Evolutionary conservation across 257 asterid genomes (phyloP).

Genomic region (Solanum peruvianum): DNA sequence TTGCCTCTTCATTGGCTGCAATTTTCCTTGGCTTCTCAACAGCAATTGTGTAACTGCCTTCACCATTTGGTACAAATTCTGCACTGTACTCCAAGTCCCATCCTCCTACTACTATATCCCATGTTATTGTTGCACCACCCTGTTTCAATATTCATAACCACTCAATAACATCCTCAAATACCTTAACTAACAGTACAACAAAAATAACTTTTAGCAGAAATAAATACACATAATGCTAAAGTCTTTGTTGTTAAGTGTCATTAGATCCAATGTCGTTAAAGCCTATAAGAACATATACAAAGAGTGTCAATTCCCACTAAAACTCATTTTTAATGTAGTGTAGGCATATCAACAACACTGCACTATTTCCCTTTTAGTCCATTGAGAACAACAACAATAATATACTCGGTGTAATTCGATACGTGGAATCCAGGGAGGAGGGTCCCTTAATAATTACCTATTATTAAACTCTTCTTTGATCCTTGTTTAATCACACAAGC

Average conservation of each 20-base stretch:
- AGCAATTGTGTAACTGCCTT: constrained; percentile 65
- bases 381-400: background rate
- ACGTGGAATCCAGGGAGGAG: background rate
- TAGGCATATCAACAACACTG: background rate
- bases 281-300: too few species aligned
- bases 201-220: too few species aligned
- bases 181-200: background rate
- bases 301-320: too few species aligned
- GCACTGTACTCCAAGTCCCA: constrained; percentile 85
- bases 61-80: constrained; percentile 51
- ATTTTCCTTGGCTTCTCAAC: constrained; percentile 68
- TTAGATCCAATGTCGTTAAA: too few species aligned
- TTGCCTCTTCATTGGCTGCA: constrained; percentile 37
- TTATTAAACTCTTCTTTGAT: background rate
- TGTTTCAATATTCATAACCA: background rate
- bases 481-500: background rate
- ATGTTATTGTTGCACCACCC: constrained; percentile 67
- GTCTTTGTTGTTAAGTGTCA: too few species aligned
- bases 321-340: too few species aligned
- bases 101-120: constrained; percentile 92
- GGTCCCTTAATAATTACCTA: background rate
- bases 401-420: too few species aligned
- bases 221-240: too few species aligned
- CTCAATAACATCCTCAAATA: background rate
- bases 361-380: background rate